phyloP scores from a whole-genome alignment of 169 alveolate genomes.

The Babesia bovis region DNA sequence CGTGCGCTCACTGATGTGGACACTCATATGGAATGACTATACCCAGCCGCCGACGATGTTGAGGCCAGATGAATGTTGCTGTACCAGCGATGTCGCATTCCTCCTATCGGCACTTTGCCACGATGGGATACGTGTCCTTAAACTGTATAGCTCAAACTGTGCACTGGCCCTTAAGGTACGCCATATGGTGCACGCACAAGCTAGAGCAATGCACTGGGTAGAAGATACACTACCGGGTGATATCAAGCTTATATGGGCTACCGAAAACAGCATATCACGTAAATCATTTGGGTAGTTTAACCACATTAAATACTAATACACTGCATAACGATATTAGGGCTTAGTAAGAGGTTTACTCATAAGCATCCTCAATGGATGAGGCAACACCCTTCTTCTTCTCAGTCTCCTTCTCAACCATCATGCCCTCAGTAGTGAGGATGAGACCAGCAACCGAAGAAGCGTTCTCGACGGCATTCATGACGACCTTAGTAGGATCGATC shows the following conservation, averaged over 20 bases:
- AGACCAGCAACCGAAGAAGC: conserved; percentile 85
- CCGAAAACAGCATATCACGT: background rate
- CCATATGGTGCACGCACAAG: background rate
- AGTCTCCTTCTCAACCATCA: conserved; percentile 87
- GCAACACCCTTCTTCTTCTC: conserved; percentile 65
- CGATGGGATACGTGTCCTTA: background rate
- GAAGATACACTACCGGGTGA: conserved; percentile 26
- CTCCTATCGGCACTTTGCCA: conserved; percentile 4
- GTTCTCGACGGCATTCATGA: conserved; percentile 83
- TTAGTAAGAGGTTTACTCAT: conserved; percentile 19
- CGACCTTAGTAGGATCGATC: conserved; percentile 87
- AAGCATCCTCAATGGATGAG: conserved; percentile 31
- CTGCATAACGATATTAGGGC: no score
- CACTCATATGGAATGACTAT: conserved; percentile 25
- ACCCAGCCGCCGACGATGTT: conserved; percentile 1
- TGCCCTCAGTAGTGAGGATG: conserved; percentile 87
- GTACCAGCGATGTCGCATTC: conserved; percentile 22
- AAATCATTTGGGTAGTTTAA: background rate
- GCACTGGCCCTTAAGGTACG: background rate
- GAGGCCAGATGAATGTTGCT: conserved; percentile 17
- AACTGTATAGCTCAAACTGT: background rate
- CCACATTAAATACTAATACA: no score
- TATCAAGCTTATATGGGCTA: conserved; percentile 11
- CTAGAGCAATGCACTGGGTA: conserved; percentile 7
- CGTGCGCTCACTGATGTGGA: conserved; percentile 16